Evolutionary conservation across 1,284 basidiomycete genomes (phyloP), one percentile per base, ranked within the genome.

Genomic region (Heliocybe sulcata): DNA sequence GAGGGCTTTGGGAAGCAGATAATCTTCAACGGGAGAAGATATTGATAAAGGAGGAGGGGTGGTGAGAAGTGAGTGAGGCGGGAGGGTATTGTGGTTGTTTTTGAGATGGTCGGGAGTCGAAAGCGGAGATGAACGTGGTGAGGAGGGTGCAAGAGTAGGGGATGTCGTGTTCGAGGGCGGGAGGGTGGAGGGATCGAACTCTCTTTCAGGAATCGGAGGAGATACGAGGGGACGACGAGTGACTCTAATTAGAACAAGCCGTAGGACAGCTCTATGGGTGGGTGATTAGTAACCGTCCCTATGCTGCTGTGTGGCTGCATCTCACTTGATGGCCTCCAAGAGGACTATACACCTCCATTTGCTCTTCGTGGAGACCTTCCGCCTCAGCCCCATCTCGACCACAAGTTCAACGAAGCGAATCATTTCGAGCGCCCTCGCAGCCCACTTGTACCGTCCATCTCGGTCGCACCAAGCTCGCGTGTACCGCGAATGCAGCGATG

Each of bases 291-390:
- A 6, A 16, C 4, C 16, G 10, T 45, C 19, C 52, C 20, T 57
- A 26, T 4, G 4, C 16, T 8, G 16, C 11, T 49, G 12, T 22
- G 9, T 26, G 10, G 51, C 35, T 35, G n/a, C 4, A 22, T 74
- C 81, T 67, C 64, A 94, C 93, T 96, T 96, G 67, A 92, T 67
- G 23, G 77, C 65, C 69, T 96, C 93, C 22, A 95, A 71, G 33
- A 85, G 59, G 35, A 93, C 67, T 45, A 96, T 79, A 27, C 82
- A 78, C 59, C 84, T 77, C 92, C 90, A 93, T 59, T 79, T 74
- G 60, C 70, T 74, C 67, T 79, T 76, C 63, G 73, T 59, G 35
- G 86, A 82, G 10, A 83, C 77, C 64, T 82, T 89, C 62, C 90
- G 75, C 52, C 80, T 77, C 60, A 92, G 72, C n/a, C 82, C 75